Percentiles rank a stretch among this genome's conserved stretches.
phyloP scores from a whole-genome alignment of 106 monocot species.

The Dendrobium catenatum region DNA sequence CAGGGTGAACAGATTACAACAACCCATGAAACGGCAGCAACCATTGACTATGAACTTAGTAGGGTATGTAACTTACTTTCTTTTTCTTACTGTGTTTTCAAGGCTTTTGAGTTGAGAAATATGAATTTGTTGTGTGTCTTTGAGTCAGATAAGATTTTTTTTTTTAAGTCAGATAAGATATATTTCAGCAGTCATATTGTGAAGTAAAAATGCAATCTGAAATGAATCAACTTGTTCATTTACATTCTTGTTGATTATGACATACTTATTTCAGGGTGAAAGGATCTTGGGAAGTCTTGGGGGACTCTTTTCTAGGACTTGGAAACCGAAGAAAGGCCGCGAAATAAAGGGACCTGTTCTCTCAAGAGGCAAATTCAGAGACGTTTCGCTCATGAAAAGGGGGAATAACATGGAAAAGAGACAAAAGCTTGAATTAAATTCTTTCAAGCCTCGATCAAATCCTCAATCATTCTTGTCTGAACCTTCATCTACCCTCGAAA shows the following conservation, averaged over 20 bases:
- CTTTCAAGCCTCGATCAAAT: slow-evolving; percentile 15
- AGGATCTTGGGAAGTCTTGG: slow-evolving; percentile 79
- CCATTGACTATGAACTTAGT: slow-evolving; percentile 62
- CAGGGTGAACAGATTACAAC: slow-evolving; percentile 66
- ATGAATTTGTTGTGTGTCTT: too few relatives aligned
- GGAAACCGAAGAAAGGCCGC: slow-evolving; percentile 62
- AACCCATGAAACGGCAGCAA: slow-evolving; percentile 41
- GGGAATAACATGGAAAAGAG: slow-evolving; percentile 45
- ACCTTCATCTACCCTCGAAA: slow-evolving; percentile 24
- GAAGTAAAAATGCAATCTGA: neutral
- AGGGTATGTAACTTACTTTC: slow-evolving; percentile 33
- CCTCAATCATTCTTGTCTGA: slow-evolving; percentile 15
- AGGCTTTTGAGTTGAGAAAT: too few relatives aligned
- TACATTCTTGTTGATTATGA: neutral
- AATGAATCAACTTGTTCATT: neutral
- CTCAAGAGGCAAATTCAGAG: slow-evolving; percentile 27
- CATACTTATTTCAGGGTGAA: slow-evolving; percentile 45
- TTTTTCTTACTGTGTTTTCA: neutral
- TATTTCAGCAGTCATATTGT: too few relatives aligned
- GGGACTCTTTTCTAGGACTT: slow-evolving; percentile 63
- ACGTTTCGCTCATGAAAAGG: slow-evolving; percentile 38
- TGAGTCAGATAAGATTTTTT: too few relatives aligned
- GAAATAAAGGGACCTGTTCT: slow-evolving; percentile 56
- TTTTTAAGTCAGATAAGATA: too few relatives aligned
- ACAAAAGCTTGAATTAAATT: slow-evolving; percentile 38